A percentile compares a stretch with the other conserved stretches of the same genome.
These are phyloP conservation scores for Tolypocladium guangdongense DNA, from an alignment of 2,329 filamentous ascomycete species.

Conservation along the genomic window DNA sequence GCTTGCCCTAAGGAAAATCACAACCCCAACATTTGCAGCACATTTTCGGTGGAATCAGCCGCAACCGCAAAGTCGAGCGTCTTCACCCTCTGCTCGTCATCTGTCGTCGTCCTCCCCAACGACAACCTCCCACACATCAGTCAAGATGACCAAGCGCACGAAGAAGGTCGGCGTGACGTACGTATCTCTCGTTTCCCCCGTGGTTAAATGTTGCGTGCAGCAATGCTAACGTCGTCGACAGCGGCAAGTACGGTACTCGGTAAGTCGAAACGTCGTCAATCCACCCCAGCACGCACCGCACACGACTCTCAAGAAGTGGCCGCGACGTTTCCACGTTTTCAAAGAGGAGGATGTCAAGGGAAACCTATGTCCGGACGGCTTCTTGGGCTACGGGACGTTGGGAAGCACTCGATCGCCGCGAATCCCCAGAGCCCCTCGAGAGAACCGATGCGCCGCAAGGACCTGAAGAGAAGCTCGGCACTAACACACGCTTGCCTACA, in stretches of 20 bases:
- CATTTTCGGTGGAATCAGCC: constrained; percentile 21
- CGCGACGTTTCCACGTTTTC: not conserved
- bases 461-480: not conserved
- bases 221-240: constrained; percentile 20
- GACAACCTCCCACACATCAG: constrained; percentile 27
- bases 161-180: constrained; percentile 94
- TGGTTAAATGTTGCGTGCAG: not conserved
- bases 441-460: not conserved
- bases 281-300: not conserved
- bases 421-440: not conserved
- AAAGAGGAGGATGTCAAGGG: not conserved
- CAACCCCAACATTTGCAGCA: constrained; percentile 21
- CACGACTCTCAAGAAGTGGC: constrained; percentile 1
- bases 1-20: constrained; percentile 32
- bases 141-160: constrained; percentile 89
- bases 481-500: constrained; percentile 21
- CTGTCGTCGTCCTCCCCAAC: constrained; percentile 20
- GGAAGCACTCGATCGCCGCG: not conserved
- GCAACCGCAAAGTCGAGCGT: constrained; percentile 17
- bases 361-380: not conserved
- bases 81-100: constrained; percentile 19
- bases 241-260: constrained; percentile 91
- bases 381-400: not conserved
- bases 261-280: constrained; percentile 36
- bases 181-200: constrained; percentile 15